These are phyloP conservation scores for Saccharum hybrid DNA, from an alignment of 202 grass and related monocot genomes.

Conservation along the genomic window DNA sequence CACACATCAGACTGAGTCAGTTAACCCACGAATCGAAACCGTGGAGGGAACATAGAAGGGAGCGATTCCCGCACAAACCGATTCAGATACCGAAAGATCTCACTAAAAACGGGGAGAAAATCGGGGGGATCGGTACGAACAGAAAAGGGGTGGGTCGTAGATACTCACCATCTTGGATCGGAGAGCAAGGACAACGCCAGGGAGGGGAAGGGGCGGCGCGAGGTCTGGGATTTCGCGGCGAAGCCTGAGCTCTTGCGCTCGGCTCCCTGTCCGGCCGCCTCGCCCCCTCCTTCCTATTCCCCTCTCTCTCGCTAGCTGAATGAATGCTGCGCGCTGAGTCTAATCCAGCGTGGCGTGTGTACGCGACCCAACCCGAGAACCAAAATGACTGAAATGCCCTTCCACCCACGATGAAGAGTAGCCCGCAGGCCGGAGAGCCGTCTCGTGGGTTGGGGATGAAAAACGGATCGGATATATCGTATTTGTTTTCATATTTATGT, in stretches of 20 bases:
- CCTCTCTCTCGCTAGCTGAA: neutral
- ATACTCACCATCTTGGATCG: slow-evolving; percentile 52
- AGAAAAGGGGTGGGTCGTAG: neutral
- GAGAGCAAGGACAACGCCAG: neutral
- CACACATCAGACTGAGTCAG: neutral
- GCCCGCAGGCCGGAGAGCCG: too few species aligned
- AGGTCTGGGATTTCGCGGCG: slow-evolving; percentile 37
- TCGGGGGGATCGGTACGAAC: neutral
- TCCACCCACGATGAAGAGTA: too few species aligned
- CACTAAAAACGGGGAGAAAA: slow-evolving; percentile 9
- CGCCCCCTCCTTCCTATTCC: neutral
- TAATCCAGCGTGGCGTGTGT: slow-evolving; percentile 25
- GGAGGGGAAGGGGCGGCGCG: slow-evolving; percentile 8
- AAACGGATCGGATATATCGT: too few species aligned
- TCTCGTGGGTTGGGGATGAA: too few species aligned
- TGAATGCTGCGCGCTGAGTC: slow-evolving; percentile 18
- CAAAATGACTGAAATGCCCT: slow-evolving; percentile 42
- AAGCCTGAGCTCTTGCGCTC: slow-evolving; percentile 22
- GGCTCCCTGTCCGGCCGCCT: slow-evolving; percentile 10
- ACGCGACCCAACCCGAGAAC: neutral
- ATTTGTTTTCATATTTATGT: too few species aligned
- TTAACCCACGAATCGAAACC: slow-evolving; percentile 36
- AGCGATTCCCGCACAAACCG: neutral
- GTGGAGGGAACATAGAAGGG: neutral
- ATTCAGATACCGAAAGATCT: slow-evolving; percentile 11